Percentiles rank a stretch among this genome's conserved stretches.
Conservation (phyloP, 2,329 filamentous ascomycete genomes). For the Tolypocladium nubicola region DNA sequence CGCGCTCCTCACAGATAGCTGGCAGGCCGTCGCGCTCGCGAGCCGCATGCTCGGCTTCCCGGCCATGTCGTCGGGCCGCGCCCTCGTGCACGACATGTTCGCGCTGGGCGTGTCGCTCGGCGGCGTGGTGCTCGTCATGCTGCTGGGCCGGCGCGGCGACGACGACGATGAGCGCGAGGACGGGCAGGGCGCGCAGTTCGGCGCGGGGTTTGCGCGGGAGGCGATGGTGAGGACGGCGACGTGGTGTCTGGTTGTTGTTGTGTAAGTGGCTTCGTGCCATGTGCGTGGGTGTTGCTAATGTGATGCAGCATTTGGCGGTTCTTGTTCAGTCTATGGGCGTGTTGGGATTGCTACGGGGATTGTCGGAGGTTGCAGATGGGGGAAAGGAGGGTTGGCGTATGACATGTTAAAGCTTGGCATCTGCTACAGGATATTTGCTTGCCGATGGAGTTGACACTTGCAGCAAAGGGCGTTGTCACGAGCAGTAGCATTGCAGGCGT, state of each 20-base stretch:
- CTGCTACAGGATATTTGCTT: too few species aligned
- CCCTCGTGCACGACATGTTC: conserved; percentile 21
- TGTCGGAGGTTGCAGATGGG: neutral
- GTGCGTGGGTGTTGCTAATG: neutral
- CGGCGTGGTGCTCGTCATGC: conserved; percentile 21
- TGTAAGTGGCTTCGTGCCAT: neutral
- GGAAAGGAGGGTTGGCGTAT: too few species aligned
- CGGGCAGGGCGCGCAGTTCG: neutral
- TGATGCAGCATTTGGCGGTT: neutral
- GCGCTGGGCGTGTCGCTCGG: conserved; percentile 21
- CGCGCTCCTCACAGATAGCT: conserved; percentile 26
- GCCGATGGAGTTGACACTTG: too few species aligned
- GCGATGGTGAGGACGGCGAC: neutral
- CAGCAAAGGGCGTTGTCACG: too few species aligned
- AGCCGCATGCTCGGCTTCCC: conserved; percentile 15
- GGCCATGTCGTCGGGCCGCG: conserved; percentile 15
- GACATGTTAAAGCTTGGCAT: too few species aligned
- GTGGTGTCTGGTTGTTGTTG: neutral
- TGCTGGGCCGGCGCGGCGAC: conserved; percentile 7
- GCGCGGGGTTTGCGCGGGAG: neutral
- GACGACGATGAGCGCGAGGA: neutral
- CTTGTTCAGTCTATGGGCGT: neutral
- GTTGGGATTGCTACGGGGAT: neutral
- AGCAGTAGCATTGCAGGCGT: too few species aligned
- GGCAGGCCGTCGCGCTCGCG: conserved; percentile 20